Conservation (phyloP, 2,329 filamentous ascomycete genomes). For the Sporothrix humicola region DNA sequence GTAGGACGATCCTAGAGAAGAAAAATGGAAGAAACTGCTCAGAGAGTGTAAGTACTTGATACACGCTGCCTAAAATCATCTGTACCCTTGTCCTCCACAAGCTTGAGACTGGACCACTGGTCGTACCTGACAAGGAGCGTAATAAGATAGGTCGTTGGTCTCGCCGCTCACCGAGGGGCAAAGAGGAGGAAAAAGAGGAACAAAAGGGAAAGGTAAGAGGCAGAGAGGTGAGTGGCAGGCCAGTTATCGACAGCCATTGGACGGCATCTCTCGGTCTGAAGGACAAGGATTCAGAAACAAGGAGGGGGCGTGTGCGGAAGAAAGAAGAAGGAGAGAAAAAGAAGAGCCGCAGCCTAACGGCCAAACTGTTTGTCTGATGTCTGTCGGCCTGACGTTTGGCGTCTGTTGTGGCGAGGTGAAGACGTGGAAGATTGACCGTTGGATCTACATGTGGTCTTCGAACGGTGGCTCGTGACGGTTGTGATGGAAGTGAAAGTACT, state of each 20-base stretch:
- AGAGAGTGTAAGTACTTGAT: no score
- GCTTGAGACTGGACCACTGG: not conserved
- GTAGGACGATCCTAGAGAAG: no score
- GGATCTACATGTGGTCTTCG: not conserved
- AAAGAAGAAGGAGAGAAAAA: not conserved
- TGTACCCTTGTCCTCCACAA: not conserved
- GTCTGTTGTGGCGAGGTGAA: no score
- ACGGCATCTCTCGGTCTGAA: not conserved
- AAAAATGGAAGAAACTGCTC: no score
- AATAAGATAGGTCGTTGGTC: not conserved
- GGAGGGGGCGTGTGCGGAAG: not conserved
- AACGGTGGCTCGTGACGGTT: not conserved
- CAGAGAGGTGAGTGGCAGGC: not conserved
- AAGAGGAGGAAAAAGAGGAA: not conserved
- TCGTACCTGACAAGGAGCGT: not conserved
- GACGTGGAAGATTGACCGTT: not conserved
- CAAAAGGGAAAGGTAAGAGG: not conserved
- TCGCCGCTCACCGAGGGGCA: constrained; percentile 19
- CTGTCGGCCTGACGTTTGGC: no score
- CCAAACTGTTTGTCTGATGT: not conserved
- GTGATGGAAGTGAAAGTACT: not conserved
- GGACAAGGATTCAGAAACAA: not conserved
- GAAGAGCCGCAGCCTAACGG: not conserved
- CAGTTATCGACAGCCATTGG: not conserved
- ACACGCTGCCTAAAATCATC: not conserved